Conservation (phyloP, 495 filamentous ascomycete genomes). For the Entonaema liquescens region DNA sequence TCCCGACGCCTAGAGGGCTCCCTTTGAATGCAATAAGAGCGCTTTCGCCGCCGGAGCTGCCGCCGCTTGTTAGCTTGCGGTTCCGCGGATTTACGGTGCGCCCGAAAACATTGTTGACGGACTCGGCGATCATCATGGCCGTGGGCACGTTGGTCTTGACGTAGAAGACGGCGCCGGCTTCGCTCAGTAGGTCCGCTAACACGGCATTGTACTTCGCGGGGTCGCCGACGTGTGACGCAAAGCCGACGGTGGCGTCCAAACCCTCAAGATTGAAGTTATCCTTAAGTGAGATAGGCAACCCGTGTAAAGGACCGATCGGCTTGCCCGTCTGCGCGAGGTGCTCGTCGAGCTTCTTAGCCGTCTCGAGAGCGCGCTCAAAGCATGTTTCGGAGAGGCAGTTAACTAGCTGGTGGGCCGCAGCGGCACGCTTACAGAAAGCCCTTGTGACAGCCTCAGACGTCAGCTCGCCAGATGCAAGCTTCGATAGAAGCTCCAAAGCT, state of each 20-base stretch:
- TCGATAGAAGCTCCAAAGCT: conserved; percentile 43
- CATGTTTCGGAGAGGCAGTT: conserved; percentile 49
- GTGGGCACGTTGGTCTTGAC: conserved; percentile 89
- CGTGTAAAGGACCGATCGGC: conserved; percentile 74
- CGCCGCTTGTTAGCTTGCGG: conserved; percentile 79
- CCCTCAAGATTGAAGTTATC: conserved; percentile 70
- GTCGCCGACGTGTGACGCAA: conserved; percentile 44
- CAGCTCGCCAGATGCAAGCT: conserved; percentile 43
- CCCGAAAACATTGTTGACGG: conserved; percentile 82
- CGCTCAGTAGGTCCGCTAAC: conserved; percentile 66
- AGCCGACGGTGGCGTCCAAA: conserved; percentile 62
- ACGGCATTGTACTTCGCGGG: conserved; percentile 41
- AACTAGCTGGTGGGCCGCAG: conserved; percentile 47
- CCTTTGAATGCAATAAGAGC: conserved; percentile 77
- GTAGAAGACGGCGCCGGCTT: conserved; percentile 86
- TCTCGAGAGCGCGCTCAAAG: conserved; percentile 42
- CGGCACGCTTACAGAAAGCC: conserved; percentile 51
- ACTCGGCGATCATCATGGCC: conserved; percentile 85
- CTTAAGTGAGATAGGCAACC: conserved; percentile 85
- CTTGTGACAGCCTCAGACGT: conserved; percentile 45
- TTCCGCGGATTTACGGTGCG: conserved; percentile 79
- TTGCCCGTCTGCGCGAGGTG: conserved; percentile 66
- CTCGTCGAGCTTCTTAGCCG: conserved; percentile 46
- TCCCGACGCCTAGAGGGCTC: conserved; percentile 82
- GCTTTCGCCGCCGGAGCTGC: conserved; percentile 82